Evolutionary conservation across 164 flowering plant genomes (phyloP), one percentile per base, ranked within the genome.

Genomic region (Cinnamomum micranthum): DNA sequence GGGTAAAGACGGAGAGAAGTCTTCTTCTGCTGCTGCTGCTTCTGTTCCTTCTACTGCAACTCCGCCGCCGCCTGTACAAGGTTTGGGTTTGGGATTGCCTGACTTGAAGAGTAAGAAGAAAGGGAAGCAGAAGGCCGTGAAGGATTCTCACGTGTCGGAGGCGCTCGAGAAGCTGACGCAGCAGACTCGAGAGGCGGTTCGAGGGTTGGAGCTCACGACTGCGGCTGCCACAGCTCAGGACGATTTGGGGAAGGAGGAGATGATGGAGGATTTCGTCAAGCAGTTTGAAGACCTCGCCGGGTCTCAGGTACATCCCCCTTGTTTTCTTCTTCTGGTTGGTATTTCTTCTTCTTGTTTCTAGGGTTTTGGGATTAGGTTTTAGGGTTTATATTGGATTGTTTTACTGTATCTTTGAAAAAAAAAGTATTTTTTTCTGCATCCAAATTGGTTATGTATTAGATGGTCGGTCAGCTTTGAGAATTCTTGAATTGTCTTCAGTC

Each of bases 201-300:
- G 79, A 76, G 97, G 93, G 14, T 81, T 96, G 75, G 99, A 94
- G 71, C 84, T 92, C 0, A 76, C 90, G 58, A 58, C 90, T 6
- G 75, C 84, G 20, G 80, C 85, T 9, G 68, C 33, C 11, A 15
- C 27, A 19, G 84, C 84, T 33, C 87, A 74, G 14, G 86, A 82
- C 71, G 92, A 83, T 71, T 79, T 87, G 50, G 84, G 80, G 24
- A 84, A 84, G 50, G 95, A 93, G 71, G 86, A 84, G 11, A 80
- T 86, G 90, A 80, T 95, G 83, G 99, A 91, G 73, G 96, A 96
- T 75, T 94, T 90, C 89, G 93, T 91, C 66, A 96, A 96, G 88
- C 97, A 96, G 80, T 94, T 96, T 80, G 97, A 92, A 84, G 91
- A 90, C 79, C 86, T 96, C 65, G 87, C 97, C 70, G 97, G 97